Evolutionary conservation across 2,329 filamentous ascomycete species (phyloP), one percentile per base, ranked within the genome.

Genomic region (Dactylonectria macrodidyma): DNA sequence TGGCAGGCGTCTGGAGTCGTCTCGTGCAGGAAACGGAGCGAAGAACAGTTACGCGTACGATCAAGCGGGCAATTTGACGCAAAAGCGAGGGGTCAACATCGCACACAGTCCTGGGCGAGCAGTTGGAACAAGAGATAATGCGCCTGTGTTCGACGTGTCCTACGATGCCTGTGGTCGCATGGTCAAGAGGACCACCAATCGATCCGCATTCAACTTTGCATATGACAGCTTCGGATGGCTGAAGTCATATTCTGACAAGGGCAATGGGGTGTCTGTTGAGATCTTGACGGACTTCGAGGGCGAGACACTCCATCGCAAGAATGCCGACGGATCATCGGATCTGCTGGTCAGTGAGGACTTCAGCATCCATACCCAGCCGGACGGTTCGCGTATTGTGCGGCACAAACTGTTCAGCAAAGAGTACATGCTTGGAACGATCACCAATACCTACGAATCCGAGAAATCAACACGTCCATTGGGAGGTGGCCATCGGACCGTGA

Each of bases 331-430:
- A 51, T 51, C 48, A 16, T 51, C 48, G 16, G 48, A 51, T 10
- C 48, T 51, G 22, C 11, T 51, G 22, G 48, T 51, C 10, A 12
- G 48, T 16, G 10, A 51, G 1, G 48, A 51, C 48, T 51, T 51
- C 48, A 51, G 48, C 48, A 33, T 51, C 48, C 48, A 51, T 11
- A 51, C 48, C 3, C 22, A 30, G 30, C 22, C 48, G 22, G 48
- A 51, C 10, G 48, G 48, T 30, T 51, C 48, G 22, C 48, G 48
- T 33, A 33, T 51, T 51, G 48, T 51, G 7, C 48, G 48, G 3
- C 48, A 51, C 48, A 51, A 51, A 33, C n/a, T 51, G 48, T 51
- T 51, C 48, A 51, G 48, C 48, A 51, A 51, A 51, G 48, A 51
- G 48, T 30, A 51, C 10, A 8, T 33, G 48, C 48, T 51, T 33